Conservation (phyloP, 768 basidiomycete species). For the Trametes punicea region DNA sequence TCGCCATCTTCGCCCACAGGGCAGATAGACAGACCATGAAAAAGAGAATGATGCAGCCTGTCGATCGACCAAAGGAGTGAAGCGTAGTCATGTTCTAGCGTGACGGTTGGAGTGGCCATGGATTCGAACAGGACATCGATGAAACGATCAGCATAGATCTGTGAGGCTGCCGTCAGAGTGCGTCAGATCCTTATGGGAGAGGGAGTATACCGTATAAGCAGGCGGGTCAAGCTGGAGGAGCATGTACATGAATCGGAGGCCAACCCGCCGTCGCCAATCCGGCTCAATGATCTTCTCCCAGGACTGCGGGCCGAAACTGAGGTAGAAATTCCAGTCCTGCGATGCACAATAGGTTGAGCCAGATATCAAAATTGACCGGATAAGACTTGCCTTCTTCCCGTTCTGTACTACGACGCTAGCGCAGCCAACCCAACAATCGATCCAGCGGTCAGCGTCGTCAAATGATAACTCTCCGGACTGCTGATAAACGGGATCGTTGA, state of each 20-base stretch:
- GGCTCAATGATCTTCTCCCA: slow-evolving; percentile 54
- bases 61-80: slow-evolving; percentile 58
- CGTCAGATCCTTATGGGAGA: background rate
- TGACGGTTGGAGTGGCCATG: slow-evolving; percentile 44
- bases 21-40: slow-evolving; percentile 35
- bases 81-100: slow-evolving; percentile 58
- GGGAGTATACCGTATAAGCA: slow-evolving; percentile 51
- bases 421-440: slow-evolving; percentile 75
- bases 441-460: slow-evolving; percentile 50
- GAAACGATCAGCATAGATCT: slow-evolving; percentile 50
- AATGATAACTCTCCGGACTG: slow-evolving; percentile 16
- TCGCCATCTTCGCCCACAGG: slow-evolving; percentile 9
- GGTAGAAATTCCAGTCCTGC: slow-evolving; percentile 62
- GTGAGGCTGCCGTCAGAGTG: background rate
- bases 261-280: slow-evolving; percentile 52
- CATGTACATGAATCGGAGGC: slow-evolving; percentile 57
- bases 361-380: background rate
- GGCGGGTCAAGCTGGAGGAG: slow-evolving; percentile 57
- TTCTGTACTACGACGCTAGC: slow-evolving; percentile 58
- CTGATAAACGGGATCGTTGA: slow-evolving; percentile 34
- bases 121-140: slow-evolving; percentile 52
- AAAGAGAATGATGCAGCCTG: slow-evolving; percentile 49
- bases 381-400: slow-evolving; percentile 36
- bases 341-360: background rate
- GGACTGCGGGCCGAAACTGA: slow-evolving; percentile 49